These are phyloP conservation scores for Heliamphora ciliata DNA, from an alignment of 179 eudicot species.

Conservation along the genomic window DNA sequence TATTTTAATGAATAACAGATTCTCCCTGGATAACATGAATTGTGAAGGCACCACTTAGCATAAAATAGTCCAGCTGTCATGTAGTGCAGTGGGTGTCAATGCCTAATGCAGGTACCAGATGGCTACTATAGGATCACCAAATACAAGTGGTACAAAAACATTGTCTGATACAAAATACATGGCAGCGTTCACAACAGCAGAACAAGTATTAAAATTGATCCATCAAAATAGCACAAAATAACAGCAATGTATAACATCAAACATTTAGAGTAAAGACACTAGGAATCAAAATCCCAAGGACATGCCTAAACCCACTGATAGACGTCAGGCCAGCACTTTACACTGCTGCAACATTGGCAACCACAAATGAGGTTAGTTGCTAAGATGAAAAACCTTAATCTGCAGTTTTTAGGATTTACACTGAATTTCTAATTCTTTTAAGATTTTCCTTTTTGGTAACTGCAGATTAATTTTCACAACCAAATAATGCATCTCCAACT, in stretches of 20 bases:
- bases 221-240: background rate
- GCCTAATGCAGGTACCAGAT: background rate
- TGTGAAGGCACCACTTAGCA: background rate
- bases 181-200: background rate
- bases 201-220: background rate
- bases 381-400: background rate
- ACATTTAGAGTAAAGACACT: background rate
- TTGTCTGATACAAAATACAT: background rate
- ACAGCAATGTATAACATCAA: background rate
- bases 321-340: background rate
- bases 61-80: background rate
- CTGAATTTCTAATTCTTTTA: background rate
- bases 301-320: background rate
- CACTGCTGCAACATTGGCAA: background rate
- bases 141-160: background rate
- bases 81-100: conserved; percentile 2
- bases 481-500: background rate
- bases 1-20: background rate
- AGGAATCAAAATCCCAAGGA: background rate
- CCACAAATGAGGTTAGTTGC: background rate
- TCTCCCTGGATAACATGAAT: background rate
- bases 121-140: background rate
- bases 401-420: background rate
- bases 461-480: background rate
- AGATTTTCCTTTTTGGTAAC: background rate